Evolutionary conservation across 345 rosid genomes (phyloP).

Genomic region (Eucalyptus regnans): DNA sequence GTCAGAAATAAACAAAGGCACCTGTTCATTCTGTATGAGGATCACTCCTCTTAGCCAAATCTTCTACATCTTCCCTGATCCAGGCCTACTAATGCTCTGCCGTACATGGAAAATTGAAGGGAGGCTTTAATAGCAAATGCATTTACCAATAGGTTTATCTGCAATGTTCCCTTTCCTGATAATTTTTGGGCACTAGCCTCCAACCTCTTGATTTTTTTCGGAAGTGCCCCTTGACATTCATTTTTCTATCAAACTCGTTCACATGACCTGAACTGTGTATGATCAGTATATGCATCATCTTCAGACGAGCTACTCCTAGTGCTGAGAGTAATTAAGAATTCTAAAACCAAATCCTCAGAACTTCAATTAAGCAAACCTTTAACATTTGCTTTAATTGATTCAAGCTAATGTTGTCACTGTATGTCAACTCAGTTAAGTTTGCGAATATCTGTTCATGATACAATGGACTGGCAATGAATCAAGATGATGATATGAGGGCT

Average conservation of each 20-base stretch:
- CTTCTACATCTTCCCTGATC: background rate
- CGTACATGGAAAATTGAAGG: background rate
- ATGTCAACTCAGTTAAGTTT: background rate
- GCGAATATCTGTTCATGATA: background rate
- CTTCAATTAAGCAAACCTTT: background rate
- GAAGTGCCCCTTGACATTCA: background rate
- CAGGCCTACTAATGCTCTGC: background rate
- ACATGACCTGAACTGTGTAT: background rate
- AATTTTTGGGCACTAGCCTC: background rate
- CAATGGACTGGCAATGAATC: background rate
- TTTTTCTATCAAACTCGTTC: background rate
- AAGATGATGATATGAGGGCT: background rate
- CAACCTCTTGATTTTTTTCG: background rate
- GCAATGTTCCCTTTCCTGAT: background rate
- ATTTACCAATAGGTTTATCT: background rate
- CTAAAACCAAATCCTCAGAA: background rate
- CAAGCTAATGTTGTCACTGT: background rate
- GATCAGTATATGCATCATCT: background rate
- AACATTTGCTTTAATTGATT: background rate
- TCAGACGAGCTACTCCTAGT: background rate
- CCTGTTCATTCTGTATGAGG: background rate
- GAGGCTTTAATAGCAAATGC: background rate
- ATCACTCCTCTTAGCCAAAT: background rate
- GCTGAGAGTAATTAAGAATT: background rate
- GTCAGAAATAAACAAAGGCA: background rate